Base-by-base conservation (phyloP, 2,329 filamentous ascomycete species). In the Ophiosphaerella narmari region DNA sequence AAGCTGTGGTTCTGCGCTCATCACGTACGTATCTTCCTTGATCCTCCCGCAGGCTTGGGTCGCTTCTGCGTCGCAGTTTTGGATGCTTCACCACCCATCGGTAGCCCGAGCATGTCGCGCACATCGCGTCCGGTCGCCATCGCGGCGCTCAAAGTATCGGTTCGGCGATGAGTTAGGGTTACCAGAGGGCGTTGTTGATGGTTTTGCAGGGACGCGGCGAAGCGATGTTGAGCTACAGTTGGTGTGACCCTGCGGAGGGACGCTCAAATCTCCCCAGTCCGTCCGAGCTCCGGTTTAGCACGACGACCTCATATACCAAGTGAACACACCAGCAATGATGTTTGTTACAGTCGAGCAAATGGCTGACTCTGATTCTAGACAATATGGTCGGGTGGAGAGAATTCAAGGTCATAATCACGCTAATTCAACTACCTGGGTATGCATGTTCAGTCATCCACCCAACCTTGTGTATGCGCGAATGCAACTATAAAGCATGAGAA, bases 101-200 rank as follows among this genome's bases (percentile, higher is more conserved):
- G 87, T 70, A 96, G 80, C 73, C 92, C 90, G 68, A 96, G 85
- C 70, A 96, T 90, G 73, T 96, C 91, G 77, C 89, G 90, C 63
- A 95, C 85, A 80, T 96, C 91, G 59, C 72, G 67, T 55, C 70
- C 66, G 43, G 69, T 68, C 52, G 71, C 67, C 71, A 74, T 74
- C 57, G 63, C 59, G 59, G 53, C 41, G 49, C 44, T 39, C 52
- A 42, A 52, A 43, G 43, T 47, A 41, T 59, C 52, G 58, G 57
- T 55, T 57, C 46, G 57, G 55, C 50, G 52, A 57, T 46, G 54
- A 49, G 51, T 48, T 49, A 58, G 45, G 44, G 47, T 35, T 52
- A 50, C 46, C 38, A 59, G 52, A 46, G 38, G 52, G 48, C 51
- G 59, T 53, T 45, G 61, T 54, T 55, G 62, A 71, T 70, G 66